Evolutionary conservation across 2,329 filamentous ascomycete genomes (phyloP).

Genomic region (Coleophoma crateriformis): DNA sequence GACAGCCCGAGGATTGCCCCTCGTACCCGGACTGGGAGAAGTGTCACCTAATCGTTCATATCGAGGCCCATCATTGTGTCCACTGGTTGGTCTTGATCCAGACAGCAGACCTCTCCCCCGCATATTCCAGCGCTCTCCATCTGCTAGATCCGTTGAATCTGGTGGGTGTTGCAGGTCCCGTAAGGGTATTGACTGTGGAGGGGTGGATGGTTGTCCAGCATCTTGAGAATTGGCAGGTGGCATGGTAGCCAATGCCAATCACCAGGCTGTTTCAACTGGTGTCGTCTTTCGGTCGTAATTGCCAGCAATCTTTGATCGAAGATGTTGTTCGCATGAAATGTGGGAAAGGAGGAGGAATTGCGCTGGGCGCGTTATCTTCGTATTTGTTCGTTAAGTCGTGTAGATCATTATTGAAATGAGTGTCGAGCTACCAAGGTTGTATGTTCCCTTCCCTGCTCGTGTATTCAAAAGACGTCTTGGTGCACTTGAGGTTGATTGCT

Average conservation of each 20-base stretch:
- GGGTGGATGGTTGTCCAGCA: constrained; percentile 33
- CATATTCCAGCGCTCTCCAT: constrained; percentile 18
- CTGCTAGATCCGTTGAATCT: constrained; percentile 19
- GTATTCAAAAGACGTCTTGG: too few species aligned
- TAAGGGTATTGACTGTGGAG: constrained; percentile 64
- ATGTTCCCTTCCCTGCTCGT: too few species aligned
- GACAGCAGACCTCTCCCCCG: constrained; percentile 25
- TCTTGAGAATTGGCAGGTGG: constrained; percentile 41
- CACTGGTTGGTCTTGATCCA: constrained; percentile 20
- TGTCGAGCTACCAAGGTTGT: not conserved
- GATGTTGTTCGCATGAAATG: not conserved
- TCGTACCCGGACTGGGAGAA: constrained; percentile 20
- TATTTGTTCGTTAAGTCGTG: not conserved
- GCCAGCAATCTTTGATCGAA: not conserved
- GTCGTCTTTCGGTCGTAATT: constrained; percentile 1
- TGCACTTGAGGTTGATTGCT: too few species aligned
- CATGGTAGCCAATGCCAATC: constrained; percentile 29
- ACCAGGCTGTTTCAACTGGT: constrained; percentile 8
- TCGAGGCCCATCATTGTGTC: constrained; percentile 17
- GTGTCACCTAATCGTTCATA: constrained; percentile 25
- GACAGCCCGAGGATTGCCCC: constrained; percentile 5
- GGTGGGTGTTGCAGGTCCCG: constrained; percentile 46
- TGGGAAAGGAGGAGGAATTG: not conserved
- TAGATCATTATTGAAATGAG: not conserved
- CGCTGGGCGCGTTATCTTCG: not conserved